phyloP scores from a whole-genome alignment of 257 asterid species.

The Osmanthus fragrans region DNA sequence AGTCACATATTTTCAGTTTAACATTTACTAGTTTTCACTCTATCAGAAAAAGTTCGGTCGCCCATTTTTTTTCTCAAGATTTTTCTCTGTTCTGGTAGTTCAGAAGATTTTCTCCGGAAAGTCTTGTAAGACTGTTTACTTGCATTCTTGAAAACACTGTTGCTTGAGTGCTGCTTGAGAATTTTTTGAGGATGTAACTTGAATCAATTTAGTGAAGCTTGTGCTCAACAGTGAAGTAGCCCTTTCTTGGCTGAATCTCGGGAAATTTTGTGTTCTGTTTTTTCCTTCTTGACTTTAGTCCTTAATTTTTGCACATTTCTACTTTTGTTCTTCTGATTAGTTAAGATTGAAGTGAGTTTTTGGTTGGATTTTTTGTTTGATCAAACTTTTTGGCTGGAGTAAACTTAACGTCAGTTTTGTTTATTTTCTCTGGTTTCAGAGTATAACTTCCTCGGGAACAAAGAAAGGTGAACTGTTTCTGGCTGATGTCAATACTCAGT shows the following conservation, averaged over 20 bases:
- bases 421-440: slow-evolving; percentile 31
- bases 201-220: neutral
- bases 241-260: neutral
- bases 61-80: neutral
- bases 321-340: neutral
- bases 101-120: neutral
- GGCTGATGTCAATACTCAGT: slow-evolving; percentile 64
- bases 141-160: neutral
- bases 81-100: neutral
- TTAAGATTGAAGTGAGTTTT: neutral
- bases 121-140: neutral
- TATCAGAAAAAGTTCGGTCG: neutral
- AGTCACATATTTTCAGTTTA: neutral
- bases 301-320: neutral
- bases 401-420: neutral
- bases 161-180: neutral
- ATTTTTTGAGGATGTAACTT: neutral
- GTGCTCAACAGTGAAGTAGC: neutral
- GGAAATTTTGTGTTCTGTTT: neutral
- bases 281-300: neutral
- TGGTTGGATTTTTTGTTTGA: neutral
- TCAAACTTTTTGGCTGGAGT: neutral
- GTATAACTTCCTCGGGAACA: slow-evolving; percentile 54
- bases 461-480: slow-evolving; percentile 65
- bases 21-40: neutral